Base-by-base conservation (phyloP, 163 green algal genomes). In the Volvox carteri region DNA sequence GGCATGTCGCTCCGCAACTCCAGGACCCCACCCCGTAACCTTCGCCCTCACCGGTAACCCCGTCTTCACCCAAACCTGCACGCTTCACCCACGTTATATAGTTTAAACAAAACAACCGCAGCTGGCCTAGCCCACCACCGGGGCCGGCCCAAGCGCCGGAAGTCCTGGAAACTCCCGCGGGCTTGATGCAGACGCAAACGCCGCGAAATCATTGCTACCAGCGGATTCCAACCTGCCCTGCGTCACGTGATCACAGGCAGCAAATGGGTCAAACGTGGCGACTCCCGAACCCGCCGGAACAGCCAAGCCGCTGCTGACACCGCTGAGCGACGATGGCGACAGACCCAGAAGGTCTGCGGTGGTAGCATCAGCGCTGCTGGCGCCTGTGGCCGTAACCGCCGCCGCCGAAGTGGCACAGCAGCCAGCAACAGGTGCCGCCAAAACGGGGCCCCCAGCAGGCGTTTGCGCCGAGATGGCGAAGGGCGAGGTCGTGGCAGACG, bases 151-250 rank as follows among this genome's bases (percentile, higher is more conserved):
- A 16, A 86, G 62, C 0, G 58, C 25, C 23, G 58, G 28, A 2
- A 84, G 21, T 30, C 75, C 50, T 12, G 77, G 80, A 30, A 78
- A 78, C 7, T 78, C 83, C 9, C 52, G 68, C 6, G 81, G 67
- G 68, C 50, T 74, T 6, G 68, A 73, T 1, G 83, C 83, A 7
- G 68, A 83, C 4, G 83, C 37, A 70, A 88, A 88, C 3, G 83
- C 83, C 37, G 83, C 48, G 44, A 75, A 88, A 54, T 88, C 83
- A 28, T 81, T 74, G 68, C 83, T 88, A 3, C 83, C 83, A 3
- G 35, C 68, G 0, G 44, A 72, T 50, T 88, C 68, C 23, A 87
- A 54, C 81, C 42, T 50, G 23, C 73, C 41, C n/a, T 60, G 44
- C 12, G 73, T 30, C 25, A 65, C 28, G 44, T 41, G 44, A 28